A percentile compares a stretch with the other conserved stretches of the same genome.
phyloP scores from a whole-genome alignment of 2,329 filamentous ascomycete genomes.

The Cordyceps militaris region DNA sequence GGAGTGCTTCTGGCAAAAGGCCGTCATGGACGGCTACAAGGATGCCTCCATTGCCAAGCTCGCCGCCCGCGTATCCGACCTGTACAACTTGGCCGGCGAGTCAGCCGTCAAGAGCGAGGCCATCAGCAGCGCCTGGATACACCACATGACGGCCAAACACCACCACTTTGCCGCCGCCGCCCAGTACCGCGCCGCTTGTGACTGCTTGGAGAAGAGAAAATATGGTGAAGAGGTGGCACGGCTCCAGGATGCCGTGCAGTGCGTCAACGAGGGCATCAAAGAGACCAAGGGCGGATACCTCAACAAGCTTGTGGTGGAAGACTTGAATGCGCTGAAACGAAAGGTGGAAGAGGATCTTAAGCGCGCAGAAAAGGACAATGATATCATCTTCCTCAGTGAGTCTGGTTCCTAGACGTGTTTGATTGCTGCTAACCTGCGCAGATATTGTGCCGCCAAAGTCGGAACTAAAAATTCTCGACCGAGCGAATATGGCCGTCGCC shows the following conservation, averaged over 20 bases:
- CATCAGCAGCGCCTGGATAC: slow-evolving; percentile 92
- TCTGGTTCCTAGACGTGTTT: slow-evolving; percentile 7
- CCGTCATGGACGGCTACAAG: slow-evolving; percentile 87
- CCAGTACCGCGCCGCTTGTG: slow-evolving; percentile 83
- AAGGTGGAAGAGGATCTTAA: slow-evolving; percentile 83
- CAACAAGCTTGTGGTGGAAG: slow-evolving; percentile 72
- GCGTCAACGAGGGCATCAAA: slow-evolving; percentile 79
- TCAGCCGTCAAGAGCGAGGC: slow-evolving; percentile 82
- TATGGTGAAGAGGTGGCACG: slow-evolving; percentile 94
- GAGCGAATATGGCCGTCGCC: slow-evolving; percentile 80
- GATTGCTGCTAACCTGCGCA: slow-evolving; percentile 32
- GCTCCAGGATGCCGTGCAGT: slow-evolving; percentile 71
- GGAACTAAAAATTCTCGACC: slow-evolving; percentile 76
- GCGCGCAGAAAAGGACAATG: slow-evolving; percentile 91
- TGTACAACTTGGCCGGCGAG: slow-evolving; percentile 79
- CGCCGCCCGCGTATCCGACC: slow-evolving; percentile 80
- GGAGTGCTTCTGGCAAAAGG: slow-evolving; percentile 97
- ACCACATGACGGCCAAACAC: slow-evolving; percentile 94
- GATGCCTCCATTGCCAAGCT: slow-evolving; percentile 88
- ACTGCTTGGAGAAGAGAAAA: slow-evolving; percentile 85
- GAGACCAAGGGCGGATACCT: slow-evolving; percentile 68
- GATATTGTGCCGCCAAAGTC: slow-evolving; percentile 79
- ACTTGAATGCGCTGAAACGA: slow-evolving; percentile 75
- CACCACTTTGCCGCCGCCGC: slow-evolving; percentile 95
- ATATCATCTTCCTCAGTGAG: slow-evolving; percentile 81